Evolutionary conservation across 2,329 filamentous ascomycete species (phyloP).

Genomic region (Pseudogymnoascus sp.): DNA sequence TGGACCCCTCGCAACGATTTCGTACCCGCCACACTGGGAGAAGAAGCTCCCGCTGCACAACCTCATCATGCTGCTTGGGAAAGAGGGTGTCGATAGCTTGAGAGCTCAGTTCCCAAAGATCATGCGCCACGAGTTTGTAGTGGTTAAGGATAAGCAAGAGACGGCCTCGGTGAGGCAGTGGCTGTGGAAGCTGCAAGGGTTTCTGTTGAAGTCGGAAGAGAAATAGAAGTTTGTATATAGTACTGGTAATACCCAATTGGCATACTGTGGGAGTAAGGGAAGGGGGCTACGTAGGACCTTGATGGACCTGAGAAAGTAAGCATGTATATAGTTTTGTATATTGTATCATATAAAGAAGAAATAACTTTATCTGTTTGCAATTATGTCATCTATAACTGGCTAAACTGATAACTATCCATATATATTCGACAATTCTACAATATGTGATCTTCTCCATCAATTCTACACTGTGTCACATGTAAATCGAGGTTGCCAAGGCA

Average conservation of each 20-base stretch:
- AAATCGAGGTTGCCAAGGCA: not conserved
- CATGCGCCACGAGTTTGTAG: constrained; percentile 33
- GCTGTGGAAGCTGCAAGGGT: constrained; percentile 40
- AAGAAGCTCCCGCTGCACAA: constrained; percentile 44
- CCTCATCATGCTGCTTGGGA: constrained; percentile 42
- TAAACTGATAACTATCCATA: not conserved
- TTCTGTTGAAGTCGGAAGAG: not conserved
- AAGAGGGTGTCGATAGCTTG: constrained; percentile 35
- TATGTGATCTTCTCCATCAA: not conserved
- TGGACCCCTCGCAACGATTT: constrained; percentile 37
- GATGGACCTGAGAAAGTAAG: not conserved
- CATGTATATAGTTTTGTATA: not conserved
- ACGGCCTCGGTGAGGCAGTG: constrained; percentile 39
- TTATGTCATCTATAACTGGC: not conserved
- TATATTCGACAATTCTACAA: not conserved
- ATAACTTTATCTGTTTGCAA: not conserved
- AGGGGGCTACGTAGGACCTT: not conserved
- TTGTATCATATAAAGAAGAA: not conserved
- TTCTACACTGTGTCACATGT: not conserved
- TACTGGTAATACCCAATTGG: not conserved
- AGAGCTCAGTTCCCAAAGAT: constrained; percentile 22
- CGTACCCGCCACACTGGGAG: constrained; percentile 22
- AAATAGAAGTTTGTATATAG: not conserved
- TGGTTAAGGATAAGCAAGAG: constrained; percentile 33
- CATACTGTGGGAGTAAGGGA: not conserved